Conservation (phyloP, 768 basidiomycete species). For the Multifurca ochricompacta region DNA sequence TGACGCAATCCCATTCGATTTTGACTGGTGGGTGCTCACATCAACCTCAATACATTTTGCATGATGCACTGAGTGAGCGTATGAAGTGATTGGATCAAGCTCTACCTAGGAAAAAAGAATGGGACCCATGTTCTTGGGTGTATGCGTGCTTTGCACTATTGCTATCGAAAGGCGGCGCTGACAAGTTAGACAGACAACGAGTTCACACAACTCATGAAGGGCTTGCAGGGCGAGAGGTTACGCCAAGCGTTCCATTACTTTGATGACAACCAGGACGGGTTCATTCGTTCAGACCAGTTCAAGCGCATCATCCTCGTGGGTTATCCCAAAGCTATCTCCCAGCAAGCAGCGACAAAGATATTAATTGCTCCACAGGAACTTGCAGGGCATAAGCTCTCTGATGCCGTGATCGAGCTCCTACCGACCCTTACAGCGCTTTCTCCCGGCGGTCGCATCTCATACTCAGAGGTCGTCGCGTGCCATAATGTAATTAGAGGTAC, state of each 20-base stretch:
- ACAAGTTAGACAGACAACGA: conserved; percentile 60
- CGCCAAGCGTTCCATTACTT: conserved; percentile 93
- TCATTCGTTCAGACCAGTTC: conserved; percentile 90
- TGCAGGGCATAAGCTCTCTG: conserved; percentile 94
- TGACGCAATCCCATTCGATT: conserved; percentile 88
- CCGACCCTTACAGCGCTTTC: conserved; percentile 88
- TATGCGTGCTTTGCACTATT: conserved; percentile 31
- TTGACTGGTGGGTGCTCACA: conserved; percentile 61
- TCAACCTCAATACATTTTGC: neutral
- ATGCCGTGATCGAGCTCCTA: conserved; percentile 84
- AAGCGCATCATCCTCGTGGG: conserved; percentile 89
- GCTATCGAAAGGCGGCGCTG: conserved; percentile 11
- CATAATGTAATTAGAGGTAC: conserved; percentile 89
- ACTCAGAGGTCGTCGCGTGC: conserved; percentile 94
- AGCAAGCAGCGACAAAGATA: neutral
- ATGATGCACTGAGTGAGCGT: neutral
- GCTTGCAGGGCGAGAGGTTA: conserved; percentile 92
- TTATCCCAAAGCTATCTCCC: neutral
- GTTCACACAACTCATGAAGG: conserved; percentile 98
- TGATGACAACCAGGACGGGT: conserved; percentile 86
- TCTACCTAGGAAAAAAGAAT: conserved; percentile 91
- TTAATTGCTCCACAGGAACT: conserved; percentile 62
- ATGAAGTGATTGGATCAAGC: conserved; percentile 87
- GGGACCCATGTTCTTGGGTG: conserved; percentile 89
- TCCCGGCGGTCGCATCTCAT: conserved; percentile 86